Base-by-base conservation (phyloP, 2,329 filamentous ascomycete genomes). In the Zymoseptoria crescenta region DNA sequence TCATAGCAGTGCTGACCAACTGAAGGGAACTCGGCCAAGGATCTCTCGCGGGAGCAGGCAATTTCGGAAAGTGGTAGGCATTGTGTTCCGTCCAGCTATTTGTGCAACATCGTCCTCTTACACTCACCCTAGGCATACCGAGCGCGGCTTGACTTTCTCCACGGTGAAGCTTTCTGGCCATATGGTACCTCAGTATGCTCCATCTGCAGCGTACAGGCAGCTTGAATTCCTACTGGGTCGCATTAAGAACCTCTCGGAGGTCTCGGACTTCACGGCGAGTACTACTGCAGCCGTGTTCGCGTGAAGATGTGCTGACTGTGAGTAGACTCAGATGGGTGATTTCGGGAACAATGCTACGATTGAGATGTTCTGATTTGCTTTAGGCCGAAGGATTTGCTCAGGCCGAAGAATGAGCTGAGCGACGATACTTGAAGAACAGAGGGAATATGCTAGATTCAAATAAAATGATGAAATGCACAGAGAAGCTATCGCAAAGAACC, bases 181-280 rank as follows among this genome's bases (percentile, higher is more conserved):
- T 73, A 87, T 86, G 80, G 58, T 82, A 5, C 81, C 81, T 0
- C 83, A 88, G 72, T 91, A 88, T 68, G 81, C 84, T 19, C 86
- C 88, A 0, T 81, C 79, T 13, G 86, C 85, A 0, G 81, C 86
- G 0, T 90, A 88, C 69, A 77, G 89, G 35, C 86, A 89, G 59
- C 71, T 94, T 20, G 89, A 94, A 77, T 87, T 88, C 67, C 71
- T 94, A 65, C 77, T 95, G 1, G 89, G 89, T 0, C 77, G 88
- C 48, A 83, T 91, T 8, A 75, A 82, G 4, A 82, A 77, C 60
- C 68, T 89, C 64, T 73, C 68, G 1, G 73, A 73, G 57, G 55
- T 62, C n/a, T 68, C 66, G 16, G 68, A 72, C 56, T 74, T 74
- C 52, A 73, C 69, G 35, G 35, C 16, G 9, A 45, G 35, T 45